Base-by-base conservation (phyloP, 2,329 filamentous ascomycete species). In the Dactylellina parvicollis region DNA sequence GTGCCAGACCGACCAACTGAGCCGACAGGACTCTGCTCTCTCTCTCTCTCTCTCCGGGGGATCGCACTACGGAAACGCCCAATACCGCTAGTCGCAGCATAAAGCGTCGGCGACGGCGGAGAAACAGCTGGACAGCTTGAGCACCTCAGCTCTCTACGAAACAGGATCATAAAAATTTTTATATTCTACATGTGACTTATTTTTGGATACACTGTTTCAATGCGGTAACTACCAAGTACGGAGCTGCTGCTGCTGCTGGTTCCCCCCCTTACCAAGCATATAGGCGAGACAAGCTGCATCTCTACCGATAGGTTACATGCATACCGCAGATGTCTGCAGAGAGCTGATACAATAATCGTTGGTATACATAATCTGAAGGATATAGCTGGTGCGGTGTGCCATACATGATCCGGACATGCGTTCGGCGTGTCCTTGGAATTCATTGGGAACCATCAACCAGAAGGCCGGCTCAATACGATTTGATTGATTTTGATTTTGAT, bases 271-370 rank as follows among this genome's bases (percentile, higher is more conserved):
- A 32, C 66, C 56, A 56, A 62, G 56, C 56, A 71, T 30, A 46
- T 72, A 72, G 52, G 59, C 66, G 66, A 72, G 64, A 72, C 56
- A 60, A 59, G 66, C 66, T 64, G 66, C 66, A 62, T 72, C 50
- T 64, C 57, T 54, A 60, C 66, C 66, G 66, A 64, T 64, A 55
- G 60, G 14, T 55, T 42, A 59, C 66, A 64, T 71, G 57, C 59
- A 57, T 50, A 47, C 10, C 44, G 62, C 59, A 55, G 61, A 49
- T 59, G 49, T 44, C 36, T 44, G 52, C 34, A 42, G 22, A 44
- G 62, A 57, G 44, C 42, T 59, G 52, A 44, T 49, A n/a, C n/a
- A n/a, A n/a, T n/a, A n/a, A n/a, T n/a, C n/a, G n/a, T n/a, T n/a
- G n/a, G n/a, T n/a, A n/a, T n/a, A n/a, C n/a, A n/a, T n/a, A n/a